Percentiles rank a stretch among this genome's conserved stretches.
phyloP scores from a whole-genome alignment of 176 grass and related monocot species.

The Sorghum bicolor region Sorghum_bicolor_NCBIv3 NC_012870.2:65104501-65105000 shows the following conservation, averaged over 20 bases:
- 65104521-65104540: conserved; percentile 85
- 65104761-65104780: conserved; percentile 34
- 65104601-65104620: conserved; percentile 60
- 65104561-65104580: conserved; percentile 50
- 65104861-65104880: conserved; percentile 41
- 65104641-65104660: conserved; percentile 50
- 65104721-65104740: conserved; percentile 78
- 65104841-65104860: conserved; percentile 46
- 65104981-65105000: neutral
- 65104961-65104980: neutral
- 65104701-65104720: conserved; percentile 62
- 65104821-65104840: neutral
- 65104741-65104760: conserved; percentile 76
- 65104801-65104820: neutral
- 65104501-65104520: conserved; percentile 1
- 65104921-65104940: conserved; percentile 74
- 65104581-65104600: conserved; percentile 67
- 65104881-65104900: conserved; percentile 66
- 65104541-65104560: conserved; percentile 73
- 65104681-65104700: conserved; percentile 67
- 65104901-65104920: conserved; percentile 77
- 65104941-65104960: neutral
- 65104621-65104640: conserved; percentile 46
- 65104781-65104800: neutral
- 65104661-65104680: conserved; percentile 62